phyloP scores from a whole-genome alignment of 176 grass and related monocot genomes.

The Juncus inflexus region DNA sequence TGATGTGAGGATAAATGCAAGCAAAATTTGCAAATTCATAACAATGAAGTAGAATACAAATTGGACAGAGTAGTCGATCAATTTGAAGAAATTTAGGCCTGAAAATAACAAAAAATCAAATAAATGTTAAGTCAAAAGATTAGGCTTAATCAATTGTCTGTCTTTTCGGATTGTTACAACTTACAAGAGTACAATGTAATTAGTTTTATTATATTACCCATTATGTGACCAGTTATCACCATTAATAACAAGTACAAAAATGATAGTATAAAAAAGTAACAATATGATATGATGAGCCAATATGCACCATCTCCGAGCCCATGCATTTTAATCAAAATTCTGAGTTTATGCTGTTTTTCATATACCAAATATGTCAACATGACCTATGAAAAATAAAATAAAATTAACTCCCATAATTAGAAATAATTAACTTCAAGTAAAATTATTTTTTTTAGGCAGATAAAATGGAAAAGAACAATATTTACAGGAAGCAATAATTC shows the following conservation, averaged over 20 bases:
- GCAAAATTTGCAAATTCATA: no score
- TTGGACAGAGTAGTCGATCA: no score
- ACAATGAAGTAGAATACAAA: no score
- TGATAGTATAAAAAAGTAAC: constrained; percentile 54
- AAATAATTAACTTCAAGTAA: no score
- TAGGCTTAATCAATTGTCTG: background rate
- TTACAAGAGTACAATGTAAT: background rate
- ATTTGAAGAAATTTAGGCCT: no score
- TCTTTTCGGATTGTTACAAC: background rate
- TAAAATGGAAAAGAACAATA: no score
- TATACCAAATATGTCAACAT: constrained; percentile 58
- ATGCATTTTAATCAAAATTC: constrained; percentile 68
- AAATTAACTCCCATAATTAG: no score
- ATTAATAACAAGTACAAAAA: constrained; percentile 41
- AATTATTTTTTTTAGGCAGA: no score
- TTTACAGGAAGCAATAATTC: no score
- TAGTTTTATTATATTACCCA: constrained; percentile 31
- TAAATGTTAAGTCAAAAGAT: background rate
- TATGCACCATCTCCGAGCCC: constrained; percentile 54
- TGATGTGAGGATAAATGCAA: no score
- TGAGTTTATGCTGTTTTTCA: constrained; percentile 66
- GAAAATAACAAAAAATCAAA: no score
- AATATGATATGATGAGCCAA: constrained; percentile 63
- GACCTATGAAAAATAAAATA: constrained; percentile 28
- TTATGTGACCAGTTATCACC: constrained; percentile 51